Evolutionary conservation across 2,329 filamentous ascomycete species (phyloP).

Genomic region (Verticillium alfalfae): DNA sequence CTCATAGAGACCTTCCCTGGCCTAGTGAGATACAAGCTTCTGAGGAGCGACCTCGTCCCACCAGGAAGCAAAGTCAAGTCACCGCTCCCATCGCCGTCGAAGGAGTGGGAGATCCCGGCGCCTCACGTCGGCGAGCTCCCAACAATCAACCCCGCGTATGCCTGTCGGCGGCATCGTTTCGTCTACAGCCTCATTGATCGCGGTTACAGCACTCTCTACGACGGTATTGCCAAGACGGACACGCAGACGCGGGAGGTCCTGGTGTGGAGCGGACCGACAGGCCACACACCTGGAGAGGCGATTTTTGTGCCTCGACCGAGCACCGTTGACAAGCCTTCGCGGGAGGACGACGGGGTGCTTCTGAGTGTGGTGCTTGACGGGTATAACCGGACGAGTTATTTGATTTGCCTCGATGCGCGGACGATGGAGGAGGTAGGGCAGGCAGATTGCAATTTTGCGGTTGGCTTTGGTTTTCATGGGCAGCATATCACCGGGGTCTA

Average conservation of each 20-base stretch:
- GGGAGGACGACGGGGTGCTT: slow-evolving; percentile 60
- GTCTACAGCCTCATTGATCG: slow-evolving; percentile 54
- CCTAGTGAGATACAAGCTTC: slow-evolving; percentile 39
- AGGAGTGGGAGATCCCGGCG: slow-evolving; percentile 30
- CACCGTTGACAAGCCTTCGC: slow-evolving; percentile 28
- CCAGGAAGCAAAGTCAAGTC: neutral
- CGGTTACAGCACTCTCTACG: slow-evolving; percentile 54
- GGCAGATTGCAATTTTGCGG: slow-evolving; percentile 54
- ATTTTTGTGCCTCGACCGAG: slow-evolving; percentile 51
- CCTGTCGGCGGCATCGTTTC: slow-evolving; percentile 50
- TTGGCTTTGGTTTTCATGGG: slow-evolving; percentile 63
- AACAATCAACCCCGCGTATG: slow-evolving; percentile 54
- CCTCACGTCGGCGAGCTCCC: slow-evolving; percentile 59
- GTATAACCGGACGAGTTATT: slow-evolving; percentile 50
- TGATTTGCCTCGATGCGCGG: slow-evolving; percentile 59
- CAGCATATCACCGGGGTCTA: slow-evolving; percentile 26
- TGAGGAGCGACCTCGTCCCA: neutral
- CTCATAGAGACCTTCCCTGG: slow-evolving; percentile 27
- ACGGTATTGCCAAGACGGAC: slow-evolving; percentile 63
- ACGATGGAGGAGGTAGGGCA: slow-evolving; percentile 59
- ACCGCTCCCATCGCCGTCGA: neutral
- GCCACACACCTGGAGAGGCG: slow-evolving; percentile 63
- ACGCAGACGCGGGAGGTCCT: slow-evolving; percentile 42
- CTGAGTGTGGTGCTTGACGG: slow-evolving; percentile 62
- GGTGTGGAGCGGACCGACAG: slow-evolving; percentile 51